Conservation (phyloP, 2,329 filamentous ascomycete species). For the Diaporthe humulicola region DNA sequence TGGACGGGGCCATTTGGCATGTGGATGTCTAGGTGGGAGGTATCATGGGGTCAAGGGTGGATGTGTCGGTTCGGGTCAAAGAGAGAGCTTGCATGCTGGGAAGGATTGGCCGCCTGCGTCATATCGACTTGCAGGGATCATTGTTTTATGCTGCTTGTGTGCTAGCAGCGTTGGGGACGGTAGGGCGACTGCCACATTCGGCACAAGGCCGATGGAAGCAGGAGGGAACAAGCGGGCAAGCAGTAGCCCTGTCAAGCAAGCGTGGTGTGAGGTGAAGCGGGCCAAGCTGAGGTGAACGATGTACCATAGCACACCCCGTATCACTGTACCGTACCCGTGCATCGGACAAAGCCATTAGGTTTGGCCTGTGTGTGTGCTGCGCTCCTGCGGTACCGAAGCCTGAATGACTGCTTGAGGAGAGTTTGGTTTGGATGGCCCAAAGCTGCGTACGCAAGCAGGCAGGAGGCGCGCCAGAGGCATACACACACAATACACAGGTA, state of each 20-base stretch:
- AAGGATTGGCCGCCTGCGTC: conserved; percentile 49
- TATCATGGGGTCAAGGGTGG: conserved; percentile 42
- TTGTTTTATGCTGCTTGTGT: conserved; percentile 34
- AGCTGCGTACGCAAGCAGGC: conserved; percentile 23
- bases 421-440: conserved; percentile 8
- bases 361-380: conserved; percentile 30
- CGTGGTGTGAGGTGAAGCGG: conserved; percentile 32
- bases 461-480: conserved; percentile 3
- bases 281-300: conserved; percentile 32
- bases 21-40: conserved; percentile 44
- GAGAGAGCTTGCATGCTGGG: conserved; percentile 47
- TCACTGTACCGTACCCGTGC: conserved; percentile 30
- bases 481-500: conserved; percentile 6
- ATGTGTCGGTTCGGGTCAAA: conserved; percentile 48
- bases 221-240: conserved; percentile 32
- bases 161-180: conserved; percentile 30
- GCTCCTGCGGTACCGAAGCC: conserved; percentile 10
- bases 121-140: conserved; percentile 45
- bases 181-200: conserved; percentile 35
- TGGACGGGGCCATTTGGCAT: conserved; percentile 50
- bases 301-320: conserved; percentile 21
- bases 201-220: conserved; percentile 31
- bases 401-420: neutral
- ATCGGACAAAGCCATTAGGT: conserved; percentile 21
- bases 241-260: conserved; percentile 36